Base-by-base conservation (phyloP, 768 basidiomycete species). In the Daedalea quercina region DNA sequence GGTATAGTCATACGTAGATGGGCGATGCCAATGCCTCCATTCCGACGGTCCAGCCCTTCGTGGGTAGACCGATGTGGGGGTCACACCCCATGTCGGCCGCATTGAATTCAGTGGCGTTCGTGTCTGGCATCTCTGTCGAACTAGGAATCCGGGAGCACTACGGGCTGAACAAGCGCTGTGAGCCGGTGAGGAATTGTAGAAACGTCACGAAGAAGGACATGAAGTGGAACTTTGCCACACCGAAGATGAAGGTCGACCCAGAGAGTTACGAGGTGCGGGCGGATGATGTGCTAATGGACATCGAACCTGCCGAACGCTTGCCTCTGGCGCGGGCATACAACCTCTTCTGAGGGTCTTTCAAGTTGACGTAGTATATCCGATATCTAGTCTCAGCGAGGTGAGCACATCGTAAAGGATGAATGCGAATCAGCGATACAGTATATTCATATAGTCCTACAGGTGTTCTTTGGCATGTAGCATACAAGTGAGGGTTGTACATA, bases 1-100 rank as follows among this genome's bases (percentile, higher is more conserved):
- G 22, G 26, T 4, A 25, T 1, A 8, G 22, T 22, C 17, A 45
- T 59, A n/a, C n/a, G n/a, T n/a, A 94, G 89, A 89, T 99, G 84
- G 96, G 96, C 17, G 96, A 99, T 43, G 89, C 95, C 0, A 98
- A 97, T 67, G 96, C 79, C 1, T 94, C 93, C 8, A 98, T 99
- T 57, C 94, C 96, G 12, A 90, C 91, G 1, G 91, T 99, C 0
- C 94, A 98, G 65, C 96, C 96, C 0, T 79, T 84, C 65, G 81
- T 81, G 56, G 81, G 84, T 9, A 81, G 85, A 42, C 92, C 91
- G 1, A 98, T 98, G 96, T 99, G 94, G 94, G 95, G 90, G 13
- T 68, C 85, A 25, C 73, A 87, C 55, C 74, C 92, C 0, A 71
- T 75, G 1, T 84, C 91, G 2, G 95, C 92, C 0, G 87, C 90